phyloP scores from a whole-genome alignment of 495 filamentous ascomycete species.

The Neurospora africana region DNA sequence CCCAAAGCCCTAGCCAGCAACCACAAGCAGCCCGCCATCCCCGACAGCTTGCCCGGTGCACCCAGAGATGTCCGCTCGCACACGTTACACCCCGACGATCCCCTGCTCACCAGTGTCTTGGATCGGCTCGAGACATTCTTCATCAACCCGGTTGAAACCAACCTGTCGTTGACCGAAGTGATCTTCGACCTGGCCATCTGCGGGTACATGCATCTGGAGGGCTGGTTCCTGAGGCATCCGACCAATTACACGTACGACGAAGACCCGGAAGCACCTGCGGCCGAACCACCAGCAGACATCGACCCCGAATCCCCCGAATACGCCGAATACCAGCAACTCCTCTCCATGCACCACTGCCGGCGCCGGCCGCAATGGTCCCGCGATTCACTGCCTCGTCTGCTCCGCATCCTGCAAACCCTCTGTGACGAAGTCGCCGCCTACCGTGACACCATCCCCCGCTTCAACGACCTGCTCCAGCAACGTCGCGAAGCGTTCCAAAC shows the following conservation, averaged over 20 bases:
- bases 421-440: conserved; percentile 55
- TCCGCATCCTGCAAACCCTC: conserved; percentile 44
- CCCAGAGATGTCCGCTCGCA: conserved; percentile 47
- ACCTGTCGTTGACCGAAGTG: conserved; percentile 73
- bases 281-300: neutral
- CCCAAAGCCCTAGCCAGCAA: conserved; percentile 42
- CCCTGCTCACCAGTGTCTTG: conserved; percentile 60
- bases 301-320: conserved; percentile 28
- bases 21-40: conserved; percentile 37
- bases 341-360: conserved; percentile 36
- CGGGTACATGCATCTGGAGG: conserved; percentile 69
- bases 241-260: conserved; percentile 44
- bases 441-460: conserved; percentile 59
- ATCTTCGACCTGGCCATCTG: conserved; percentile 77
- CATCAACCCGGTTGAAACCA: conserved; percentile 79
- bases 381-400: conserved; percentile 36
- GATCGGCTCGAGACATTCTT: conserved; percentile 69
- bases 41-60: conserved; percentile 41
- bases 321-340: conserved; percentile 33
- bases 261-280: conserved; percentile 15
- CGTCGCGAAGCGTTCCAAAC: conserved; percentile 58
- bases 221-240: conserved; percentile 78
- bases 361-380: conserved; percentile 39
- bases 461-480: conserved; percentile 65
- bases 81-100: conserved; percentile 59